Evolutionary conservation across 306 rosid species (phyloP), one percentile per base, ranked within the genome.

Genomic region (Calophaca sinica): DNA sequence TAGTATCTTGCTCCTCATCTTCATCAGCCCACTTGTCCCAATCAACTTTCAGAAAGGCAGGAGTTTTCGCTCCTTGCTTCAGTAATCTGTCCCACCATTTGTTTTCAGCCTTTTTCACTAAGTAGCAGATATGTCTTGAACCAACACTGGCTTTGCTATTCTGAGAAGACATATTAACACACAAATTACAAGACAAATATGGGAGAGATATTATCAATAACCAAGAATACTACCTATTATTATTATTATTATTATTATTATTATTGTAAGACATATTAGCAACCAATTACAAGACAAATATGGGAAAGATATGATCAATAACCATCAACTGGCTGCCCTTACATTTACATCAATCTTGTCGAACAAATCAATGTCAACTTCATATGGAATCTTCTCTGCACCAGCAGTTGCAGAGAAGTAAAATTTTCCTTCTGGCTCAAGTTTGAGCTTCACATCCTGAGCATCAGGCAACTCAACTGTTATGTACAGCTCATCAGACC

Each of bases 1-100:
- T 45, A 60, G 15, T 51, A 42, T 81, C 93, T 9, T 26, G 66
- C 52, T 87, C 97, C 45, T 89, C 97, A 46, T 89, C 96, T 80
- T 91, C 97, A 80, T 91, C 97, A 50, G 83, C 82, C 97, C 96
- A 91, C 75, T 86, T 91, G 69, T 87, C 83, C 97, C 97, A 91
- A 83, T 91, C 97, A 70, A 89, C 89, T 82, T 86, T 89, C 71
- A 91, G 39, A 57, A 86, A 91, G 9, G 80, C 62, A 39, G 94
- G 97, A 72, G 89, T 52, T 58, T 80, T 89, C 64, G 88, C 94
- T 53, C 72, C 86, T 60, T 86, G 91, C 83, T 89, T 84, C 64
- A 89, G 60, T 76, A 91, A 64, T 64, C 89, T 83, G 77, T 68
- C 80, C 94, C 94, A 89, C 93, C 93, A 86, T 82, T 86, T 86